A percentile compares a stretch with the other conserved stretches of the same genome.
These are phyloP conservation scores for Euphorbia peplus DNA, from an alignment of 345 rosid genomes.

Conservation along the genomic window DNA sequence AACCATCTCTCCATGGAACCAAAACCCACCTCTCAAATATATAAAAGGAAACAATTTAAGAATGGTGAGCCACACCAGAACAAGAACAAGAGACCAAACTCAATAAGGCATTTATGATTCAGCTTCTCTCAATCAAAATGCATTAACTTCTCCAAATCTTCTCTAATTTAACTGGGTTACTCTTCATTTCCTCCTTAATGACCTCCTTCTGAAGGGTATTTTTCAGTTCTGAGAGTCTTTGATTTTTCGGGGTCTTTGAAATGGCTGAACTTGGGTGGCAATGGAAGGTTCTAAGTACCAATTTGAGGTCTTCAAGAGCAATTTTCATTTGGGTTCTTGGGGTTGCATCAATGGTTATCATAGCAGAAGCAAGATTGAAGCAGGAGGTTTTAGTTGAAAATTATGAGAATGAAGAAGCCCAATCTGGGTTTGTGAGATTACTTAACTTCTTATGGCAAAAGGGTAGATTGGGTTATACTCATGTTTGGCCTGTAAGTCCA, in stretches of 20 bases:
- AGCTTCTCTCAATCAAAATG: background rate
- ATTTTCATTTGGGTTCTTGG: constrained; percentile 15
- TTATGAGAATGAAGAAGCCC: background rate
- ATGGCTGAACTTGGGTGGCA: constrained; percentile 25
- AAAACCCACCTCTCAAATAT: background rate
- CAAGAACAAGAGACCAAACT: background rate
- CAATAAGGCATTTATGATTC: background rate
- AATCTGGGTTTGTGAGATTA: constrained; percentile 1
- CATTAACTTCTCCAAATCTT: background rate
- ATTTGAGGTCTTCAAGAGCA: constrained; percentile 6
- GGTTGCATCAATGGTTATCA: constrained; percentile 20
- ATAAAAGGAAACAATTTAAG: background rate
- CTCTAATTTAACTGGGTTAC: no score
- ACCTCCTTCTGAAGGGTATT: background rate
- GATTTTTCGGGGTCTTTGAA: background rate
- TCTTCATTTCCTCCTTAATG: no score
- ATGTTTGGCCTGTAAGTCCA: constrained; percentile 39
- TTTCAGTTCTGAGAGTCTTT: constrained; percentile 3
- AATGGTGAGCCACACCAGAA: no score
- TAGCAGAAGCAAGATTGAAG: constrained; percentile 26
- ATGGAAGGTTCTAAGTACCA: constrained; percentile 1
- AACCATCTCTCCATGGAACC: background rate
- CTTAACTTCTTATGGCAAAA: constrained; percentile 28
- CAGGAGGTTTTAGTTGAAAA: constrained; percentile 7
- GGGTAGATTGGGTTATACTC: constrained; percentile 33